Evolutionary conservation across 768 basidiomycete species (phyloP), one percentile per base, ranked within the genome.

Genomic region (Lactifluus piperatus): DNA sequence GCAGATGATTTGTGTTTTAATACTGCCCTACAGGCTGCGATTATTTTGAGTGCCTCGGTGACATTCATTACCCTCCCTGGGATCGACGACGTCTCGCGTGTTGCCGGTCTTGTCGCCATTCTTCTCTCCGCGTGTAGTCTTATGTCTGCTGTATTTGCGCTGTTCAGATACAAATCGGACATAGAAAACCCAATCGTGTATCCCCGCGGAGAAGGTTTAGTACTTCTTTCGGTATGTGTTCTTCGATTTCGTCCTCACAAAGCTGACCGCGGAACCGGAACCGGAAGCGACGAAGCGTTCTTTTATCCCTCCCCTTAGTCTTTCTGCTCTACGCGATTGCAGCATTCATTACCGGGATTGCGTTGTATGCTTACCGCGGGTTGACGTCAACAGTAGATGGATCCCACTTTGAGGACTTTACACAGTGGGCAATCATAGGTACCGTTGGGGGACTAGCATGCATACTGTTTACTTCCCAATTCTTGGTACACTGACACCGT

Each of bases 1-100:
- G 41, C 27, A 32, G 8, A 26, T 57, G 46, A 32, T 45, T 36
- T 29, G 37, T 24, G 36, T 49, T 49, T 48, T 59, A 26, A 60
- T 57, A 54, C 53, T 34, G 7, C 55, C 39, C 59, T 60, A 44
- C 69, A 91, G 89, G 87, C 88, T 65, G 89, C 89, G 29, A 78
- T 91, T 58, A 78, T 91, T 24, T 74, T 91, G 58, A 90, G 90
- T 64, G 85, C 88, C 32, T 87, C 88, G 41, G 85, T 90, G 57
- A 90, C 88, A 27, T 84, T 91, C 72, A 79, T 92, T 68, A 81
- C 86, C 51, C 77, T 92, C 54, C 88, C 90, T 65, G 86, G 84
- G 39, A 64, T 92, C 70, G 84, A 85, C 69, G 78, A 74, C 58
- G 62, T 84, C 62, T 73, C 84, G 56, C 79, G 88, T 56, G 75